These are phyloP conservation scores for Populus hybrid DNA, from an alignment of 441 rosid species.

Conservation along the genomic window DNA sequence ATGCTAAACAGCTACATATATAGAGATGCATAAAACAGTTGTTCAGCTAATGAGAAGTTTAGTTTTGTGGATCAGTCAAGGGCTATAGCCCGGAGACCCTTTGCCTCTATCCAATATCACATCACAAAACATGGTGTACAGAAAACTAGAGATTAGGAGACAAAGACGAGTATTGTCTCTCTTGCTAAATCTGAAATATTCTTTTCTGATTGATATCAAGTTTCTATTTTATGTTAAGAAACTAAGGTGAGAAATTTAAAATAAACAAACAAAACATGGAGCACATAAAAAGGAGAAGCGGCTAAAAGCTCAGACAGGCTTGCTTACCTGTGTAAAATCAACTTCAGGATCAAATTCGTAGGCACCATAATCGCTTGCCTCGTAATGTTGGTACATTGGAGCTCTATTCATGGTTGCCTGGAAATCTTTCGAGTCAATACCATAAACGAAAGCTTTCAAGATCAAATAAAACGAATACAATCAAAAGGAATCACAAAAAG, in stretches of 20 bases:
- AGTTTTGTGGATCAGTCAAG: not conserved
- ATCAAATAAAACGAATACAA: not conserved
- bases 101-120: not conserved
- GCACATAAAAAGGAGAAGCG: not conserved
- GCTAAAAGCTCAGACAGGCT: not conserved
- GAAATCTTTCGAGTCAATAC: constrained; percentile 1
- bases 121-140: not conserved
- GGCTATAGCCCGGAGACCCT: not conserved
- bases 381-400: constrained; percentile 26
- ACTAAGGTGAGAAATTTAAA: not conserved
- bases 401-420: constrained; percentile 34
- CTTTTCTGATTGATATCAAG: not conserved
- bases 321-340: constrained; percentile 43
- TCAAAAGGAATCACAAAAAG: constrained; percentile 3
- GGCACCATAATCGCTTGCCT: constrained; percentile 31
- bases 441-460: not conserved
- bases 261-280: not conserved
- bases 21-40: not conserved
- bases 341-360: constrained; percentile 42
- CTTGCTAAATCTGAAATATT: not conserved
- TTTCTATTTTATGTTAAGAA: not conserved
- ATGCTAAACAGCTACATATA: not conserved
- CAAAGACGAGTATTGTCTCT: not conserved
- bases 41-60: not conserved
- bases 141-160: not conserved